Conservation (phyloP, 1,139 yeast genomes). For the Yarrowia galli region DNA sequence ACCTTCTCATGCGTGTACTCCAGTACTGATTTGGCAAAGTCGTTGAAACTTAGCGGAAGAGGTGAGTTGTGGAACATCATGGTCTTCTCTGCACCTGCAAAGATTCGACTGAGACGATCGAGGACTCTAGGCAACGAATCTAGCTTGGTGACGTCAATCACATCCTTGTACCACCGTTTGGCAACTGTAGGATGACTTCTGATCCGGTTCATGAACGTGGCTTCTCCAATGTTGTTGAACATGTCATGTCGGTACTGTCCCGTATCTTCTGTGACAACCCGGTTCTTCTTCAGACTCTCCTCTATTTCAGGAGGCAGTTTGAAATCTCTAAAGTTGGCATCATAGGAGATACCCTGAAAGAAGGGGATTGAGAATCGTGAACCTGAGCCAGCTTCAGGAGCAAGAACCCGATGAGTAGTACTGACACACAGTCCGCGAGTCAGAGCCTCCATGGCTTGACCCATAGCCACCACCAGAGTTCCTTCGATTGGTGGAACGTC, state of each 20-base stretch:
- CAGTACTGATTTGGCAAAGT: background rate
- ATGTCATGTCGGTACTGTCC: slow-evolving; percentile 36
- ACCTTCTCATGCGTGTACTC: slow-evolving; percentile 3
- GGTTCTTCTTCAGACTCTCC: slow-evolving; percentile 14
- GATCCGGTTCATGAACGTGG: slow-evolving; percentile 38
- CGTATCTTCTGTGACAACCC: background rate
- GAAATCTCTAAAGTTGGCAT: slow-evolving; percentile 27
- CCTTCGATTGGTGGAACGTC: slow-evolving; percentile 49
- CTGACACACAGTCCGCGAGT: slow-evolving; percentile 36
- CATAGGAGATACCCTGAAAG: slow-evolving; percentile 38
- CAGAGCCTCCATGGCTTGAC: slow-evolving; percentile 41
- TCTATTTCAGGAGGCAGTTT: slow-evolving; percentile 15
- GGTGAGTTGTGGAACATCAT: slow-evolving; percentile 35
- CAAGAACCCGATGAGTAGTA: slow-evolving; percentile 34
- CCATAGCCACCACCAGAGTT: slow-evolving; percentile 51
- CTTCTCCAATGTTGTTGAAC: slow-evolving; percentile 38
- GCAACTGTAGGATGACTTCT: slow-evolving; percentile 35
- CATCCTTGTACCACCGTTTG: slow-evolving; percentile 23
- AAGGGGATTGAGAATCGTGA: slow-evolving; percentile 35
- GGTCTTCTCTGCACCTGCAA: slow-evolving; percentile 7
- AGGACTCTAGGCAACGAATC: slow-evolving; percentile 1
- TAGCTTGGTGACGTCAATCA: slow-evolving; percentile 26
- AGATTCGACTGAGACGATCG: background rate
- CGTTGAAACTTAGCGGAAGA: slow-evolving; percentile 9
- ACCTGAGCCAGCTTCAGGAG: slow-evolving; percentile 35